A percentile compares a stretch with the other conserved stretches of the same genome.
These are phyloP conservation scores for Cladosporium sp. DNA, from an alignment of 2,329 filamentous ascomycete genomes.

Conservation along the genomic window DNA sequence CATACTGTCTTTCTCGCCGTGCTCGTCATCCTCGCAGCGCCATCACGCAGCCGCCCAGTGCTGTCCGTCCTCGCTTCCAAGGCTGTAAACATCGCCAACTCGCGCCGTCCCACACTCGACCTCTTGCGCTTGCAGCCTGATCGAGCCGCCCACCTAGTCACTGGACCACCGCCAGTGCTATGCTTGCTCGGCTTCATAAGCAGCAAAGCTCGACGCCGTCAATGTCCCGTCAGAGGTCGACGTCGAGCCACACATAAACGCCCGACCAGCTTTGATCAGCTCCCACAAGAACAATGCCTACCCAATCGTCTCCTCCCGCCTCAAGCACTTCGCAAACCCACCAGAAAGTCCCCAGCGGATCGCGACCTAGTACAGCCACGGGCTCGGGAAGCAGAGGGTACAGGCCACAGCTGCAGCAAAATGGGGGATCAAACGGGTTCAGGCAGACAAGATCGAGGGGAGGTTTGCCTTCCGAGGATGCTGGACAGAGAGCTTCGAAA, in stretches of 20 bases:
- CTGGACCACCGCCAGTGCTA: slow-evolving; percentile 13
- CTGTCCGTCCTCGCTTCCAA: neutral
- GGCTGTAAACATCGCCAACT: neutral
- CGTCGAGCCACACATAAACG: slow-evolving; percentile 10
- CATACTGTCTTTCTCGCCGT: neutral
- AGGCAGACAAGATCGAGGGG: slow-evolving; percentile 4
- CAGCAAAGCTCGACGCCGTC: slow-evolving; percentile 14
- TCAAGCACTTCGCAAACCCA: slow-evolving; percentile 6
- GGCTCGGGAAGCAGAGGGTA: slow-evolving; percentile 5
- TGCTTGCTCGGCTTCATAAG: slow-evolving; percentile 8
- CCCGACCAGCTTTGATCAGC: neutral
- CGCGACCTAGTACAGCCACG: neutral
- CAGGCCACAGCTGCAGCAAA: neutral
- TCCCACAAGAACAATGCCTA: slow-evolving; percentile 5
- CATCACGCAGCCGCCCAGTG: neutral
- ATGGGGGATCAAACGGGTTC: neutral
- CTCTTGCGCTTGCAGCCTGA: neutral
- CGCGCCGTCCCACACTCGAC: neutral
- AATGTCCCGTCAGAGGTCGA: slow-evolving; percentile 13
- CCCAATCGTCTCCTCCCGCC: slow-evolving; percentile 10
- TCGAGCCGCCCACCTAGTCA: neutral
- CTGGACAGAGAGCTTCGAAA: neutral
- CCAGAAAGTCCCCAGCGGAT: slow-evolving; percentile 9
- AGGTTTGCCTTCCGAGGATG: neutral
- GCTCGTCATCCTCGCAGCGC: neutral